Evolutionary conservation across 1,139 yeast genomes (phyloP).

Genomic region (Kodamaea suecica): DNA sequence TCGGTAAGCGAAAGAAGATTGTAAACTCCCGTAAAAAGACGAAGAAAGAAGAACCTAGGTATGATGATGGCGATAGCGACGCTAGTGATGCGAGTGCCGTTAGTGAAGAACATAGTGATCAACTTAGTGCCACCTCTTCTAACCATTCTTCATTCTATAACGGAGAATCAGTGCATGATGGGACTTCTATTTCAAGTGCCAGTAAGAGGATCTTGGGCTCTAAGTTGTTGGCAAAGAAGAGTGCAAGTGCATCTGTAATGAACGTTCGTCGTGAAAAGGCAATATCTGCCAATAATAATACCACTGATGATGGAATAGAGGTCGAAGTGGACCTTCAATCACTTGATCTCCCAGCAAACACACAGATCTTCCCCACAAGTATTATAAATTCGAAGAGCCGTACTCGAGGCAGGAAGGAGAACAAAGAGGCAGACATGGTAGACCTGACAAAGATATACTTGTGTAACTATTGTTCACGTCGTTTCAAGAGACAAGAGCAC

Average conservation of each 20-base stretch:
- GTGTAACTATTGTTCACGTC: constrained; percentile 52
- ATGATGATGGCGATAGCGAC: constrained; percentile 6
- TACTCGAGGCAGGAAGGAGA: constrained; percentile 47
- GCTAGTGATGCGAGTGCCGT: constrained; percentile 6
- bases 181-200: constrained; percentile 17
- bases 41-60: constrained; percentile 15
- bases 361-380: constrained; percentile 37
- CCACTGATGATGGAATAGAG: constrained; percentile 28
- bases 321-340: constrained; percentile 43
- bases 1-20: constrained; percentile 41
- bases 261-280: constrained; percentile 2
- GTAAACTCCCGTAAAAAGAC: constrained; percentile 24
- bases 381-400: constrained; percentile 35
- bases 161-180: constrained; percentile 3
- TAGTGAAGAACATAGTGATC: constrained; percentile 4
- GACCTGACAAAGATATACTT: constrained; percentile 42
- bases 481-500: constrained; percentile 78
- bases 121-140: constrained; percentile 9
- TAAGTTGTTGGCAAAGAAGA: constrained; percentile 30
- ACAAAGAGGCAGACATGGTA: constrained; percentile 44
- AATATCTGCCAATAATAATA: neutral
- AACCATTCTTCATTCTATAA: constrained; percentile 22
- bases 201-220: constrained; percentile 43
- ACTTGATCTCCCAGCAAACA: constrained; percentile 41
- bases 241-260: constrained; percentile 10